Evolutionary conservation across 2,329 filamentous ascomycete genomes (phyloP).

Genomic region (Trichophaea hybrida): DNA sequence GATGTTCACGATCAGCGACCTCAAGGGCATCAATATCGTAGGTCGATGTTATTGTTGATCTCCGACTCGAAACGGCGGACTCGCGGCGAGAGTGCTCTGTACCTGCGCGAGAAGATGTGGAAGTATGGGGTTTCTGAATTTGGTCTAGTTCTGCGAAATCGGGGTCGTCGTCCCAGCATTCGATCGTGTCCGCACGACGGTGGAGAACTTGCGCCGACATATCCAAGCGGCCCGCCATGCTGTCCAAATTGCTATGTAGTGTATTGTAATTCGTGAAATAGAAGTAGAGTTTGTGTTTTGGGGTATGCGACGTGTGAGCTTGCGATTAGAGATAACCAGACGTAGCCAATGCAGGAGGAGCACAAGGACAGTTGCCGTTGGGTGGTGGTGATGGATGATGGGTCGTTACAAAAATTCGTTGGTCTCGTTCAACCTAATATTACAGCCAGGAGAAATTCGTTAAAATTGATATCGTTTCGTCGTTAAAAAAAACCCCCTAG

Average conservation of each 20-base stretch:
- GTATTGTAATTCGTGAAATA: not conserved
- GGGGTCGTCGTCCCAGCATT: constrained; percentile 62
- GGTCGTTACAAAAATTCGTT: constrained; percentile 2
- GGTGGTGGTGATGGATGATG: not conserved
- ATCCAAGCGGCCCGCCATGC: constrained; percentile 2
- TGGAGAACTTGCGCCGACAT: constrained; percentile 30
- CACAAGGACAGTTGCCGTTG: not conserved
- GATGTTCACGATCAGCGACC: constrained; percentile 78
- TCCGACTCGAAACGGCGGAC: constrained; percentile 59
- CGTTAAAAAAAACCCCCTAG: not conserved
- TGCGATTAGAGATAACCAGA: not conserved
- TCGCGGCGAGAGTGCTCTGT: constrained; percentile 43
- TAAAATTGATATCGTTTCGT: constrained; percentile 1
- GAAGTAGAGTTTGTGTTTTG: not conserved
- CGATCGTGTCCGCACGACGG: constrained; percentile 38
- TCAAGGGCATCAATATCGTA: constrained; percentile 68
- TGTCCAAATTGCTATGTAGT: not conserved
- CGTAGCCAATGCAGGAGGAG: constrained; percentile 1
- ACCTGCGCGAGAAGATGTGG: constrained; percentile 36
- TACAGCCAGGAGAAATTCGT: constrained; percentile 1
- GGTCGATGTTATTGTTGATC: constrained; percentile 47
- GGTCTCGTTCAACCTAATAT: constrained; percentile 4
- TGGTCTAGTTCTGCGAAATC: constrained; percentile 58
- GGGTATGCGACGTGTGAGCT: constrained; percentile 4
- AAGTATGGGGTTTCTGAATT: constrained; percentile 20